Evolutionary conservation across 176 grass and related monocot genomes (phyloP).

Genomic region (Phoenix roebelenii): DNA sequence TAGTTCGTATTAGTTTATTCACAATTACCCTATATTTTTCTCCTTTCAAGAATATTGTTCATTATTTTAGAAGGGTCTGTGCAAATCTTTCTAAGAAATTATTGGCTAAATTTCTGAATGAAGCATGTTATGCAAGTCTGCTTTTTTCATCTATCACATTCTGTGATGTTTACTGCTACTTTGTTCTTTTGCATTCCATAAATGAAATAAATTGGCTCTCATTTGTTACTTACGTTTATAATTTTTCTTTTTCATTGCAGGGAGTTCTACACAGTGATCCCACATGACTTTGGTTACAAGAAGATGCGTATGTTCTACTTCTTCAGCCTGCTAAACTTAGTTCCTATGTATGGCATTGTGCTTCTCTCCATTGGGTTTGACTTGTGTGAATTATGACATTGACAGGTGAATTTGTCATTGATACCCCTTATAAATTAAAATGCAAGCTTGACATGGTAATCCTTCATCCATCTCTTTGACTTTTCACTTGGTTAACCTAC

Average conservation of each 20-base stretch:
- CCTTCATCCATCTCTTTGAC: background rate
- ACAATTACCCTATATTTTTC: too few species aligned
- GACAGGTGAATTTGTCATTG: conserved; percentile 78
- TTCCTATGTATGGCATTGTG: conserved; percentile 9
- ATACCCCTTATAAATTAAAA: conserved; percentile 88
- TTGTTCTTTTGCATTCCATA: too few species aligned
- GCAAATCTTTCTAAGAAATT: too few species aligned
- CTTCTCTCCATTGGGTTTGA: conserved; percentile 18
- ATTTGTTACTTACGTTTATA: too few species aligned
- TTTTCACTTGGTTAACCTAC: background rate
- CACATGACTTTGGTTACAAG: conserved; percentile 96
- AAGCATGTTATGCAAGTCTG: too few species aligned
- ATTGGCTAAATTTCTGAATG: too few species aligned
- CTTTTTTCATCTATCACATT: too few species aligned
- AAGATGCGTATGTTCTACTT: conserved; percentile 67
- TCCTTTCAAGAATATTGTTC: too few species aligned
- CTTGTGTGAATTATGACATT: conserved; percentile 21
- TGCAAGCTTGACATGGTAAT: conserved; percentile 90
- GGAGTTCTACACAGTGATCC: conserved; percentile 72
- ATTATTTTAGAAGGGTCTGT: too few species aligned
- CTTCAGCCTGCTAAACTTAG: conserved; percentile 8
- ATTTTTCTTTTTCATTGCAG: conserved; percentile 19
- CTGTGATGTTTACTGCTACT: too few species aligned
- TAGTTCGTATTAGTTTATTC: too few species aligned
- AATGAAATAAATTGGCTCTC: too few species aligned